Percentiles rank a stretch among this genome's conserved stretches.
Conservation (phyloP, 208 protist species). For the Leishmania tarentolae region DNA sequence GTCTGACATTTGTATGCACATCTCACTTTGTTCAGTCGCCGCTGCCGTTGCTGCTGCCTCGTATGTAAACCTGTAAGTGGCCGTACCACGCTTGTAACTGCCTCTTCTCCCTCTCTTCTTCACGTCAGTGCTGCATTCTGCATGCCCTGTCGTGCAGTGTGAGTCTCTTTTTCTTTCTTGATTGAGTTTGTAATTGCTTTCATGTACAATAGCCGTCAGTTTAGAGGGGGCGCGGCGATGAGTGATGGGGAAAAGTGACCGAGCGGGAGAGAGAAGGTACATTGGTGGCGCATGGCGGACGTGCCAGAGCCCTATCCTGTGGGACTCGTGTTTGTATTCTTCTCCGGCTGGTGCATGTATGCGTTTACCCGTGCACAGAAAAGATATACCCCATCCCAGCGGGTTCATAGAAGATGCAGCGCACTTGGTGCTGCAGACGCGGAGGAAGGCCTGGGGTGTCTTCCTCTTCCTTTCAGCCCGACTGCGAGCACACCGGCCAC, state of each 20-base stretch:
- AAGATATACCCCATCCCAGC: background rate
- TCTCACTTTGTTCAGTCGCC: background rate
- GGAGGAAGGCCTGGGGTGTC: background rate
- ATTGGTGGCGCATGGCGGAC: background rate
- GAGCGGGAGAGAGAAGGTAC: background rate
- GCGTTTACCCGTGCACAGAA: background rate
- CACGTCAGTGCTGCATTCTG: background rate
- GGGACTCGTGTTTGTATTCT: background rate
- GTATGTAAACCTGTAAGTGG: background rate
- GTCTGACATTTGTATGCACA: background rate
- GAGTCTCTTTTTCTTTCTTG: background rate
- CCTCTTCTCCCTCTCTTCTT: background rate
- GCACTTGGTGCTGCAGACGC: background rate
- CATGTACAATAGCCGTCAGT: slow-evolving; percentile 1
- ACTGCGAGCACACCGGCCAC: background rate
- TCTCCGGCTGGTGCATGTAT: background rate
- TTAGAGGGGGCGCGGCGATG: background rate
- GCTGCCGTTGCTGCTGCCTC: too few species aligned
- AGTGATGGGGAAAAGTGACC: background rate
- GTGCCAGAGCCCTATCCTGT: background rate
- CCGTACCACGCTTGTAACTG: background rate
- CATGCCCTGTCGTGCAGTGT: background rate
- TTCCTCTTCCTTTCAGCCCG: background rate
- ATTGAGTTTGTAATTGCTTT: background rate
- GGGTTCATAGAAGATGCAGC: too few species aligned